phyloP scores from a whole-genome alignment of 140 eudicot genomes.

The Anethum foeniculum region DNA sequence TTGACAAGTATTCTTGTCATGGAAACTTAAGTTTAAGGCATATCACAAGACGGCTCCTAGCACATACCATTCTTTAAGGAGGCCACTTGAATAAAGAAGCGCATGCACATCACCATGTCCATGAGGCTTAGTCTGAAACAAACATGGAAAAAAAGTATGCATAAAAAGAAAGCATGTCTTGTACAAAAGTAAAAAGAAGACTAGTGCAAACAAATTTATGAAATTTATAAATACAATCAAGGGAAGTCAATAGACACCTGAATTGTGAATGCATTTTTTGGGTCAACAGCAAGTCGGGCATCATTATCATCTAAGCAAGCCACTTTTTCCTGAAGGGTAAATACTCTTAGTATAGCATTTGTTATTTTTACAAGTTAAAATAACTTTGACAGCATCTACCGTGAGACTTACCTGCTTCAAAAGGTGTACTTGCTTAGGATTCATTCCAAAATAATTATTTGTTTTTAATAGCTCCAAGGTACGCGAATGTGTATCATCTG shows the following conservation, averaged over 20 bases:
- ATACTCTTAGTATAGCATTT: conserved; percentile 4
- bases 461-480: conserved; percentile 65
- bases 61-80: conserved; percentile 63
- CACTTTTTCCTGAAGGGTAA: conserved; percentile 74
- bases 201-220: not conserved
- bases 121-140: conserved; percentile 84
- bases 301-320: conserved; percentile 97
- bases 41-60: conserved; percentile 6
- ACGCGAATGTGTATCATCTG: conserved; percentile 84
- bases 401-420: conserved; percentile 60
- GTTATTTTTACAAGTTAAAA: not conserved
- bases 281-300: conserved; percentile 82
- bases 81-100: conserved; percentile 80
- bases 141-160: not conserved
- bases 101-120: conserved; percentile 98
- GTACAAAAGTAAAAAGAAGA: not conserved
- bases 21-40: not conserved
- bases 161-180: not conserved
- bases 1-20: too few relatives aligned
- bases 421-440: conserved; percentile 70
- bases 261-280: conserved; percentile 60
- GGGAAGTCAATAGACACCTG: conserved; percentile 38
- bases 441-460: conserved; percentile 80
- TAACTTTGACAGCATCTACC: not conserved
- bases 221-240: not conserved